phyloP scores from a whole-genome alignment of 73 alveolate genomes.

The Stentor coeruleus region DNA sequence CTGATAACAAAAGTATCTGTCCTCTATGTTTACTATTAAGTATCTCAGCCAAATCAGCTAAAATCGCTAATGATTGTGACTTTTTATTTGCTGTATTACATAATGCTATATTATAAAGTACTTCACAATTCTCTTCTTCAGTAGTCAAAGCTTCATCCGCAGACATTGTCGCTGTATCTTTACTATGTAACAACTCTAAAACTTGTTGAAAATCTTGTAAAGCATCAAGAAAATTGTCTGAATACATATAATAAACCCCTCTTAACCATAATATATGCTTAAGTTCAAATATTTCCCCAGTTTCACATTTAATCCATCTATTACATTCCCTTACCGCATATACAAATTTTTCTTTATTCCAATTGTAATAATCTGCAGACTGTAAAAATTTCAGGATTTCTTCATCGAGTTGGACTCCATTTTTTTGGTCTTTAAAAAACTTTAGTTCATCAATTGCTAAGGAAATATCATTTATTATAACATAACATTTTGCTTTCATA shows the following conservation, averaged over 20 bases:
- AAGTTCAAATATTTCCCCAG: not conserved
- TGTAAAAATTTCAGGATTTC: not conserved
- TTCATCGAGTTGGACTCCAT: not conserved
- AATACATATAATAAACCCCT: not conserved
- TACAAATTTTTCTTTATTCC: not conserved
- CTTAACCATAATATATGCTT: not conserved
- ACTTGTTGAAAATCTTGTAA: not conserved
- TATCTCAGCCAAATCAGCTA: not conserved
- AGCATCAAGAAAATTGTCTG: not conserved
- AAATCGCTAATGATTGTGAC: not conserved
- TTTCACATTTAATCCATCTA: not conserved
- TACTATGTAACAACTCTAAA: not conserved
- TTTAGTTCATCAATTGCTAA: too few species aligned
- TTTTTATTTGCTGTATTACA: not conserved
- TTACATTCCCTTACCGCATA: not conserved
- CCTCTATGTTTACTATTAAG: conserved; percentile 1
- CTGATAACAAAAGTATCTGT: not conserved
- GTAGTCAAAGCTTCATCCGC: not conserved
- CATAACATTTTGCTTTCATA: too few species aligned
- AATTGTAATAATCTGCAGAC: too few species aligned
- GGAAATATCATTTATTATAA: too few species aligned
- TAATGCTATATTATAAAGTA: not conserved
- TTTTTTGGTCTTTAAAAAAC: not conserved
- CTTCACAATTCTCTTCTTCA: not conserved
- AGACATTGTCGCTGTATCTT: not conserved